These are phyloP conservation scores for Liquidambar formosana DNA, from an alignment of 164 flowering plant species.

Conservation along the genomic window DNA sequence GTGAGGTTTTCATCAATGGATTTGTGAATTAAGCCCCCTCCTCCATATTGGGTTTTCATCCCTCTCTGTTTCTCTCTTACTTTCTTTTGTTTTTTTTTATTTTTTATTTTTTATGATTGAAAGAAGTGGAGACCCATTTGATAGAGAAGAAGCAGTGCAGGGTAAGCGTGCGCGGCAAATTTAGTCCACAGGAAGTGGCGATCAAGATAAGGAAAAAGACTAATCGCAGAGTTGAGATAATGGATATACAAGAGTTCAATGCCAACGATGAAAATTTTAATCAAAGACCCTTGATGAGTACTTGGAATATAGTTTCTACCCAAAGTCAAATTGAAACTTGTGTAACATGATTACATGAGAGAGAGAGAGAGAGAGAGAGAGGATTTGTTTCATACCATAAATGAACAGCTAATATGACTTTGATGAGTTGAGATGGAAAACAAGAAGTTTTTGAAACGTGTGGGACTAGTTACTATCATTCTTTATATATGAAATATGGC, in stretches of 20 bases:
- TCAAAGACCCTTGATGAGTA: constrained; percentile 10
- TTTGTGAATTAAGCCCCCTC: no score
- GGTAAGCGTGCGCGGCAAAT: constrained; percentile 62
- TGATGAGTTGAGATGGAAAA: no score
- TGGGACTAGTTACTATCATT: no score
- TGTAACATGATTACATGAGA: no score
- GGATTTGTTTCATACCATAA: no score
- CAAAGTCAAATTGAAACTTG: constrained; percentile 2
- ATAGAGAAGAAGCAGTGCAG: constrained; percentile 62
- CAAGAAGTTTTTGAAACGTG: no score
- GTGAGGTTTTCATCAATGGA: constrained; percentile 26
- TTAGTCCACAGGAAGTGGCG: constrained; percentile 66
- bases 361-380: no score
- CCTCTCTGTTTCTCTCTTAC: neutral
- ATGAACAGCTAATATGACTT: no score
- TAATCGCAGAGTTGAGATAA: constrained; percentile 76
- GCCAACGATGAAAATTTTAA: constrained; percentile 1
- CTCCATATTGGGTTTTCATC: neutral
- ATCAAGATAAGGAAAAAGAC: constrained; percentile 71
- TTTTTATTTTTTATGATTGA: neutral
- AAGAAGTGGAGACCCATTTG: constrained; percentile 69
- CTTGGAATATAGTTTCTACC: constrained; percentile 3
- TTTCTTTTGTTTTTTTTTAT: neutral
- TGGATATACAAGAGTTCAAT: constrained; percentile 54
- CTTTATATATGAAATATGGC: no score